Evolutionary conservation across 176 grass and related monocot species (phyloP).

Genomic region (Cymbopogon citratus): DNA sequence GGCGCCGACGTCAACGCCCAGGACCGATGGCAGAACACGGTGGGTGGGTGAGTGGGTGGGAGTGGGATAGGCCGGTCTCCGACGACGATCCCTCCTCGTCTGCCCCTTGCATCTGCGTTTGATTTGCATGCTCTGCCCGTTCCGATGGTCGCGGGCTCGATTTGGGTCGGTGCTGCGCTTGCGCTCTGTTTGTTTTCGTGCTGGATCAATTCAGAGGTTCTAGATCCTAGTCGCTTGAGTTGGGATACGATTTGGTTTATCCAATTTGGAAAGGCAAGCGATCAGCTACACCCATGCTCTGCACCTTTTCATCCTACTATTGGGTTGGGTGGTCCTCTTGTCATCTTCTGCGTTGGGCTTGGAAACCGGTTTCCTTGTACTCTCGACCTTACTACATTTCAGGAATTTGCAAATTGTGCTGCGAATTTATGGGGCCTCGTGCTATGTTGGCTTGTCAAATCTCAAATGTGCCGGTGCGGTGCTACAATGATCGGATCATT

Average conservation of each 20-base stretch:
- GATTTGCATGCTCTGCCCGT: not conserved
- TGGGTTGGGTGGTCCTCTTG: not conserved
- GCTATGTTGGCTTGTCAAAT: not conserved
- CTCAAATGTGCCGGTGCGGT: not conserved
- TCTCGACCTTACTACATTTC: not conserved
- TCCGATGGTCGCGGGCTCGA: not conserved
- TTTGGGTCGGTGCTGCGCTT: not conserved
- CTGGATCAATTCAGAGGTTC: not conserved
- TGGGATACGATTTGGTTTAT: not conserved
- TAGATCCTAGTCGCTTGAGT: not conserved
- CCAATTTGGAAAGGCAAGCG: not conserved
- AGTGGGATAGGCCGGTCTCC: not conserved
- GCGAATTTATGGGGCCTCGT: not conserved
- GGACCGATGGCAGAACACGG: slow-evolving; percentile 99
- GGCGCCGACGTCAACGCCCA: slow-evolving; percentile 92
- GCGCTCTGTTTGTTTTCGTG: not conserved
- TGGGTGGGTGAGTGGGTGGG: not conserved
- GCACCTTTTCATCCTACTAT: not conserved
- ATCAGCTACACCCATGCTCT: not conserved
- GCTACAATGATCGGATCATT: slow-evolving; percentile 1
- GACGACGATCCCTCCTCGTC: not conserved
- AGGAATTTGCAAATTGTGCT: not conserved
- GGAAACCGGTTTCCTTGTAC: not conserved
- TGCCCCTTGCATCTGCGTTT: not conserved
- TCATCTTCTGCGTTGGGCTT: not conserved